Base-by-base conservation (phyloP, 306 rosid species). In the Trifolium subterraneum region DNA sequence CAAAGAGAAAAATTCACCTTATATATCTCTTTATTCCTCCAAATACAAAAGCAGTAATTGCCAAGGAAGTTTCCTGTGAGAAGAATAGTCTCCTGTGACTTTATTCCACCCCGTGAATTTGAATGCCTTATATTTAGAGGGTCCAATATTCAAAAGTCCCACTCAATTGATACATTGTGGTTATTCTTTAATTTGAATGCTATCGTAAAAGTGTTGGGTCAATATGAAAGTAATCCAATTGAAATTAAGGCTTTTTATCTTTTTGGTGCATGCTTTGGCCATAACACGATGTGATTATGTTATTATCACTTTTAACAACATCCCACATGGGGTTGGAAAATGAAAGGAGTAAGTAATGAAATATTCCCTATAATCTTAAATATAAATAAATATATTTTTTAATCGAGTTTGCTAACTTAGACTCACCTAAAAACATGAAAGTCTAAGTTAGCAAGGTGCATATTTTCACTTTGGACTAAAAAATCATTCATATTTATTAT, bases 271-370 rank as follows among this genome's bases (percentile, higher is more conserved):
- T 60, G 20, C 66, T 60, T 60, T 12, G 35, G 83, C 77, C 83
- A 50, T 64, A 51, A 44, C 71, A 61, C 33, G 65, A 45, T 68
- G 80, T 81, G 78, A 82, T 76, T 76, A 52, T 81, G 68, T 67
- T 88, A 86, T 73, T 41, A 60, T 58, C 85, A 64, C 91, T 83
- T 85, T 84, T 55, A 59, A 78, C 51, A 16, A 79, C 84, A 74
- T 76, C 81, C n/a, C 88, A 84, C 86, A 80, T 78, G 86, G 74
- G 39, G 38, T 14, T 39, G 14, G 47, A 64, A 38, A 25, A 33
- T 16, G 39, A 82, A 15, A 64, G 63, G 11, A 65, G 18, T n/a
- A 9, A 42, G 52, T 39, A 59, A 15, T 64, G 23, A 8, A 61
- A 27, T 27, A 27, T 4, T 27, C 3, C 31, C 31, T 27, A 3